Evolutionary conservation across 768 basidiomycete species (phyloP), one percentile per base, ranked within the genome.

Genomic region (Agaricus sinodeliciosus): DNA sequence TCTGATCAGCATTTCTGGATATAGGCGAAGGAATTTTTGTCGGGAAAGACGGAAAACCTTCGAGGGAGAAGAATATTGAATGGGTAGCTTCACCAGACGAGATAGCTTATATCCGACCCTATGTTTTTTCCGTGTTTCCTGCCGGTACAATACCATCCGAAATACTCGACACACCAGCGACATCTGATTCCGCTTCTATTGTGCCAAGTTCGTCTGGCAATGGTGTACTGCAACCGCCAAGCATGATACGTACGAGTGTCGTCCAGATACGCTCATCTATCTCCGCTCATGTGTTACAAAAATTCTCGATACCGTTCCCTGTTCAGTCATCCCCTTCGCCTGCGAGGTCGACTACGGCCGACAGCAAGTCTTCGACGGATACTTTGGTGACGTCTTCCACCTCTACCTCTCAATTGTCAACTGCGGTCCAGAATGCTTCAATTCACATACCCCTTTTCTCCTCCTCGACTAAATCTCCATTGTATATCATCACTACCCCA

Each of bases 61-160:
- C 79, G 0, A 72, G 79, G 35, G 58, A 69, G 1, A 60, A 67
- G 8, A 70, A 72, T 15, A 77, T 94, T 13, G 79, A 80, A 55
- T 94, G 90, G 87, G 80, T 84, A 1, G 76, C 79, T n/a, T 76
- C 84, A 43, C 90, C 90, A 19, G 91, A 94, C 61, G 93, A 95
- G 56, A 74, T 86, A 88, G 90, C 82, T 3, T 84, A 81, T 50
- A 72, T 88, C 48, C 82, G 81, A 57, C 90, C 91, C 0, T 94
- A 92, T 58, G 70, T 93, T 13, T 77, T 90, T 58, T 80, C 88
- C 7, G 72, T 89, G 22, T 73, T 92, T 9, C 88, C 90, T 3
- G 72, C 85, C 0, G 85, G 85, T 1, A 75, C 82, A 1, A 76
- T 87, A 3, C 60, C 70, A 40, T 49, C 65, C 16, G 63, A 64